These are phyloP conservation scores for Xylaria sp. DNA, from an alignment of 2,329 filamentous ascomycete genomes.

Conservation along the genomic window DNA sequence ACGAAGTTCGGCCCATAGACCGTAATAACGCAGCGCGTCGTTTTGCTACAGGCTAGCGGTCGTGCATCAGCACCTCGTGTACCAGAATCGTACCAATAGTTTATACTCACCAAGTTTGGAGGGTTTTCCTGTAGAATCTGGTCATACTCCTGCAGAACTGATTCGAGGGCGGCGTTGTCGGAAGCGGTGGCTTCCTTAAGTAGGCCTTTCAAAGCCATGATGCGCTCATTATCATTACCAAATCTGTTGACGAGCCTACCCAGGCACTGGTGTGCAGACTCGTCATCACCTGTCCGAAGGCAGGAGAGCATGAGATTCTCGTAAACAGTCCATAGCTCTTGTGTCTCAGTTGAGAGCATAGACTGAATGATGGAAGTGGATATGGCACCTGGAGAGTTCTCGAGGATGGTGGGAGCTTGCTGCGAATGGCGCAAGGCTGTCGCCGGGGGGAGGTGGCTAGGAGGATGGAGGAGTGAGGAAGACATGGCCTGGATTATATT, in stretches of 20 bases:
- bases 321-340: constrained; percentile 85
- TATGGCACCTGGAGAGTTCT: constrained; percentile 64
- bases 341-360: constrained; percentile 72
- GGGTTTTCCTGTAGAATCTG: constrained; percentile 77
- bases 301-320: constrained; percentile 89
- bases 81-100: constrained; percentile 20
- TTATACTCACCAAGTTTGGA: constrained; percentile 77
- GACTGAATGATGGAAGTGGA: constrained; percentile 65
- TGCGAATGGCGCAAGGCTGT: constrained; percentile 70
- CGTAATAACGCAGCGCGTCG: constrained; percentile 82
- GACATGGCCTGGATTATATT: constrained; percentile 40
- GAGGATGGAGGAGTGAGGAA: constrained; percentile 64
- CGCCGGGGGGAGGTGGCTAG: constrained; percentile 65
- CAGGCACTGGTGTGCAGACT: constrained; percentile 79
- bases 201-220: constrained; percentile 84
- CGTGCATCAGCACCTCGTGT: constrained; percentile 19
- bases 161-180: constrained; percentile 72
- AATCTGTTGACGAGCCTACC: constrained; percentile 83
- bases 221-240: constrained; percentile 82
- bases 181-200: constrained; percentile 85
- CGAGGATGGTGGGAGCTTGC: constrained; percentile 67
- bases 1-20: constrained; percentile 74
- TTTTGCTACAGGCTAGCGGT: constrained; percentile 80
- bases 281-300: constrained; percentile 84
- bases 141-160: constrained; percentile 81